A percentile compares a stretch with the other conserved stretches of the same genome.
Evolutionary conservation across 768 basidiomycete species (phyloP).

Genomic region (Mycena amicta): DNA sequence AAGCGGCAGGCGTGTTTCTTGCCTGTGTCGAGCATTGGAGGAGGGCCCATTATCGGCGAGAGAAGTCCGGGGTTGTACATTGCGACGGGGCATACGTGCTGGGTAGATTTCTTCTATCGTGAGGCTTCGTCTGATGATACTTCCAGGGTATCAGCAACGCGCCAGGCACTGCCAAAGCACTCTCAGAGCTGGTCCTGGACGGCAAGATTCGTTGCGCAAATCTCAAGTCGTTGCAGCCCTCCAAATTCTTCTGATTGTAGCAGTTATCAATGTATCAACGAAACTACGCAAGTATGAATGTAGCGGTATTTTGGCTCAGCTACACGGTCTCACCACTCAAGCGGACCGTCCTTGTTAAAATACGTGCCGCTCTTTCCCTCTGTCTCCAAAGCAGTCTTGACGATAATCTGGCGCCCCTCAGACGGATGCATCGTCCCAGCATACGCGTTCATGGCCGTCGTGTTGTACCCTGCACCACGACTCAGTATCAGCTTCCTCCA

Average conservation of each 20-base stretch:
- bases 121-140: conserved; percentile 5
- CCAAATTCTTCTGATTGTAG: conserved; percentile 33
- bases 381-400: conserved; percentile 7
- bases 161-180: conserved; percentile 77
- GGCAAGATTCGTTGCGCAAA: conserved; percentile 63
- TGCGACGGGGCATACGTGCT: conserved; percentile 79
- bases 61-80: conserved; percentile 65
- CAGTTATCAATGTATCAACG: background rate
- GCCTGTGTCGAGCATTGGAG: conserved; percentile 59
- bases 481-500: background rate
- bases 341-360: conserved; percentile 4
- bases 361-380: conserved; percentile 2
- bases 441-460: conserved; percentile 3
- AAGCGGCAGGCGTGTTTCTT: conserved; percentile 75
- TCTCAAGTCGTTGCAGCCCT: conserved; percentile 49
- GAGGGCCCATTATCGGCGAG: conserved; percentile 75
- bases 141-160: conserved; percentile 76
- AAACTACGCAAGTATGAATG: background rate
- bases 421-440: conserved; percentile 2
- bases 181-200: conserved; percentile 73
- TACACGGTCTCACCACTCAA: background rate
- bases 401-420: conserved; percentile 10
- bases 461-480: background rate
- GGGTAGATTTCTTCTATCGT: conserved; percentile 50
- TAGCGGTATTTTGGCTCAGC: background rate